Percentiles rank a stretch among this genome's conserved stretches.
Conservation (phyloP, 2,329 filamentous ascomycete species). For the Paracoccidioides brasiliensis region DNA sequence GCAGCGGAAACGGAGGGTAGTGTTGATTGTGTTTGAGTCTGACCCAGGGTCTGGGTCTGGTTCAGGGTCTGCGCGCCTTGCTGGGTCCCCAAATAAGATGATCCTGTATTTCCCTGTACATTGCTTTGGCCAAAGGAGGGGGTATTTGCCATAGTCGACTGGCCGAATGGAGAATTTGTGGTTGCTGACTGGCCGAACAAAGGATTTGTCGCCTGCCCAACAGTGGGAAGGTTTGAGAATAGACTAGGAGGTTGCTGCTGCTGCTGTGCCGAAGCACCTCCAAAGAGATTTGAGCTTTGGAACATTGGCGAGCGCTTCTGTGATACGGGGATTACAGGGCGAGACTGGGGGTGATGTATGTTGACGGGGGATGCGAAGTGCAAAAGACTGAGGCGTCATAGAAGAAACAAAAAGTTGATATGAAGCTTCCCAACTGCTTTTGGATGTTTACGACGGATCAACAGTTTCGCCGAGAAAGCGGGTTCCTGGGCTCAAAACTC, state of each 20-base stretch:
- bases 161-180: not conserved
- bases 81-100: constrained; percentile 18
- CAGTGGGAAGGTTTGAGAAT: not conserved
- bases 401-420: not conserved
- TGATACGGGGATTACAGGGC: not conserved
- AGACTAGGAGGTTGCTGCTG: not conserved
- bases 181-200: constrained; percentile 4
- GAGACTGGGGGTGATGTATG: too few species aligned
- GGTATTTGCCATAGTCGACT: constrained; percentile 1
- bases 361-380: too few species aligned
- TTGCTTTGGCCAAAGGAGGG: not conserved
- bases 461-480: not conserved
- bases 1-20: constrained; percentile 15
- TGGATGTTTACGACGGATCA: constrained; percentile 6
- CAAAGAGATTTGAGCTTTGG: not conserved
- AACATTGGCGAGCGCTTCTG: not conserved
- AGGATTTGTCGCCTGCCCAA: not conserved
- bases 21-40: constrained; percentile 15
- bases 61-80: constrained; percentile 6
- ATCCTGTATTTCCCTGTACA: constrained; percentile 14
- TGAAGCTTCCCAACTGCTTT: not conserved
- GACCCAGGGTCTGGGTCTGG: constrained; percentile 15
- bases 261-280: not conserved
- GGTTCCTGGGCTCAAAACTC: not conserved
- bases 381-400: too few species aligned